Evolutionary conservation across 208 protist genomes (phyloP).

Genomic region (Trypanosoma scelopori): DNA sequence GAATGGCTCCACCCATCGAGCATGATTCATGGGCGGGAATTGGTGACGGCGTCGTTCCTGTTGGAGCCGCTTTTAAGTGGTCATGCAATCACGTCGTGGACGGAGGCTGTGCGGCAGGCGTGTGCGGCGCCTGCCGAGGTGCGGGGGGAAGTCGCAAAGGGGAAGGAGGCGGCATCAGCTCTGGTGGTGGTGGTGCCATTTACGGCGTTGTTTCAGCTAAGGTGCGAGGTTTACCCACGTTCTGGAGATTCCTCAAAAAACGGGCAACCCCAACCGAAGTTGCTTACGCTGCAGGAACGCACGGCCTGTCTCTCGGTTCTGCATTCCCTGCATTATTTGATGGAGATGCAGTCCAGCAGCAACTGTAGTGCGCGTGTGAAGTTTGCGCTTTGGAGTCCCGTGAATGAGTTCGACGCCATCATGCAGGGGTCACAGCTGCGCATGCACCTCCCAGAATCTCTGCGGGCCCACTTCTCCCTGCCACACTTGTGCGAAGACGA

Average conservation of each 20-base stretch:
- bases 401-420: constrained; percentile 66
- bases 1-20: constrained; percentile 11
- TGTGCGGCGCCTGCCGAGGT: neutral
- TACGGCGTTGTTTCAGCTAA: constrained; percentile 52
- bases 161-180: neutral
- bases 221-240: constrained; percentile 48
- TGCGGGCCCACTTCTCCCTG: constrained; percentile 36
- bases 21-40: constrained; percentile 3
- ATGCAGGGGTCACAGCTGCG: constrained; percentile 40
- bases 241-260: neutral
- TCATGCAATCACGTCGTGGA: constrained; percentile 41
- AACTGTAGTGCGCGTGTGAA: constrained; percentile 21
- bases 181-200: constrained; percentile 48
- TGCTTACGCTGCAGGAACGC: constrained; percentile 69
- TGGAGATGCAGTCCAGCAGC: constrained; percentile 46
- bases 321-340: constrained; percentile 49
- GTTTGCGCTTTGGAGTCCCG: constrained; percentile 31
- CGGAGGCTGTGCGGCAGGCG: constrained; percentile 32
- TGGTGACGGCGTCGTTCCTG: constrained; percentile 42
- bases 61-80: constrained; percentile 63
- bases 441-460: constrained; percentile 17
- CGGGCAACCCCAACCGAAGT: neutral
- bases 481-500: constrained; percentile 41
- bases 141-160: neutral
- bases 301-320: constrained; percentile 49